Evolutionary conservation across 139 green algal species (phyloP).

Genomic region (Mesotaenium endlicherianum): DNA sequence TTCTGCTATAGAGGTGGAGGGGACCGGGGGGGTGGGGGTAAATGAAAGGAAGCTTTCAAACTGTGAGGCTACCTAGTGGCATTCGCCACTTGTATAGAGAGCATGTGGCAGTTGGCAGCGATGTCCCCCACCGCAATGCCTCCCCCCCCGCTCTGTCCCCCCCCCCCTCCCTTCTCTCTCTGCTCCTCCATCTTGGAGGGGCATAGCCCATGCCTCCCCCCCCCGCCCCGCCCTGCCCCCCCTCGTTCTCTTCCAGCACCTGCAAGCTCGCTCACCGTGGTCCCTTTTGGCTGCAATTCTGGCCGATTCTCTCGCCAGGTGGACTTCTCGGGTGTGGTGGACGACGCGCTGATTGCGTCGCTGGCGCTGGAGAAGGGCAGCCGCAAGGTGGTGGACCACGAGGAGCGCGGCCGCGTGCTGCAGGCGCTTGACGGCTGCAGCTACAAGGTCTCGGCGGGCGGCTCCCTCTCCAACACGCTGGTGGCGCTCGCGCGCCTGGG

Average conservation of each 20-base stretch:
- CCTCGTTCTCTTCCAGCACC: background rate
- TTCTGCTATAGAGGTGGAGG: too few relatives aligned
- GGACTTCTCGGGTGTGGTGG: conserved; percentile 43
- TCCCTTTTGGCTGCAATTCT: background rate
- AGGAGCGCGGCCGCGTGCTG: conserved; percentile 40
- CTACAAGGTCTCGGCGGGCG: conserved; percentile 73
- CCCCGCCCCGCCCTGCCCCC: background rate
- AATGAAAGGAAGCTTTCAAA: too few relatives aligned
- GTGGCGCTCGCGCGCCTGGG: conserved; percentile 73
- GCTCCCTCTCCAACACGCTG: conserved; percentile 87
- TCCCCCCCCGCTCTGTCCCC: too few relatives aligned
- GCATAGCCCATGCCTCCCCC: too few relatives aligned
- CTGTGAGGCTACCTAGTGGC: too few relatives aligned
- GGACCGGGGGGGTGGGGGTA: too few relatives aligned
- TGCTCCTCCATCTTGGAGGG: too few relatives aligned
- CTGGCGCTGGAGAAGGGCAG: conserved; percentile 24
- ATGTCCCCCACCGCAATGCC: too few relatives aligned
- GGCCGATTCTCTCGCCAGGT: conserved; percentile 9
- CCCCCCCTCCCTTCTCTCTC: too few relatives aligned
- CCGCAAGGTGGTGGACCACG: conserved; percentile 39
- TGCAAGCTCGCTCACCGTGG: background rate
- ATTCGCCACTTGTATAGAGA: too few relatives aligned
- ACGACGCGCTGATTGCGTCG: conserved; percentile 31
- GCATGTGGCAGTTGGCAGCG: too few relatives aligned
- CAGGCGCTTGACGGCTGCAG: conserved; percentile 30